These are phyloP conservation scores for Pyracantha coccinea DNA, from an alignment of 331 rosid species.

Conservation along the genomic window DNA sequence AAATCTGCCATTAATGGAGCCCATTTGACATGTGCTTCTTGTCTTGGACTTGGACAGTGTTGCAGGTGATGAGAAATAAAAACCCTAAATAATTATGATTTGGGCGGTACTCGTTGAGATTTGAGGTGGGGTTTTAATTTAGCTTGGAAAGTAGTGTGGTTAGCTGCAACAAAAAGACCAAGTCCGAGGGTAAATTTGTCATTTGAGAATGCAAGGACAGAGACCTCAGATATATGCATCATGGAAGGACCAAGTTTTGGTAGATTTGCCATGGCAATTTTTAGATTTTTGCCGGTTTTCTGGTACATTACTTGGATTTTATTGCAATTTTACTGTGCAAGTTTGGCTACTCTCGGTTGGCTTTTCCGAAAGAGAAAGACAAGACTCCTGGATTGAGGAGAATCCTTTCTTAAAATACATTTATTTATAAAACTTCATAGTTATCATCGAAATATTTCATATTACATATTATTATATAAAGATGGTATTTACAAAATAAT, in stretches of 20 bases:
- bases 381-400: no score
- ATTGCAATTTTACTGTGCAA: background rate
- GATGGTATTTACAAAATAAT: no score
- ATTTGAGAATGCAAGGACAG: background rate
- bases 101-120: background rate
- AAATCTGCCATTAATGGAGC: conserved; percentile 27
- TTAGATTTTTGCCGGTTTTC: background rate
- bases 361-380: no score
- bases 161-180: conserved; percentile 5
- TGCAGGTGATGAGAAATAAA: background rate
- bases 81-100: background rate
- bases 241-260: background rate
- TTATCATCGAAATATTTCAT: accelerated
- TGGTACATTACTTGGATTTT: background rate
- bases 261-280: background rate
- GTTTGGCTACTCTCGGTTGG: background rate
- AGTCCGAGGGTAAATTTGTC: conserved; percentile 1
- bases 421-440: no score
- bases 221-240: background rate
- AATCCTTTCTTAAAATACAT: no score
- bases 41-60: conserved; percentile 10
- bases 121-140: background rate
- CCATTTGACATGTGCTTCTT: conserved; percentile 15
- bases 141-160: background rate
- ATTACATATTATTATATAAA: no score